Percentiles rank a stretch among this genome's conserved stretches.
Conservation (phyloP, 257 asterid species). For the Fraxinus quadrangulata region DNA sequence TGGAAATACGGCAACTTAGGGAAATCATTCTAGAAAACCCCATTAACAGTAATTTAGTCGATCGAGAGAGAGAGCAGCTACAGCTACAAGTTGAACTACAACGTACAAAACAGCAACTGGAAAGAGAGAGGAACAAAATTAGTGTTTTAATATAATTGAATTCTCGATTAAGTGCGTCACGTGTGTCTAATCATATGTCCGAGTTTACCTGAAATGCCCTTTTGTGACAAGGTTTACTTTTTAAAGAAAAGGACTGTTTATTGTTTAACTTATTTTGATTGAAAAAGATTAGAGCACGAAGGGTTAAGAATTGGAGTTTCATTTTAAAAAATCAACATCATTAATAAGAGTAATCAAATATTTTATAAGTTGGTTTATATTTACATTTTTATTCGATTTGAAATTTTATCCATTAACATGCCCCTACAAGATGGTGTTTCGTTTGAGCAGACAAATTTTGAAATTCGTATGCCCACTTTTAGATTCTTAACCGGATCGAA, state of each 20-base stretch:
- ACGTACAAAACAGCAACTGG: background rate
- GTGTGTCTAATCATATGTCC: background rate
- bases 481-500: no score
- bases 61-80: constrained; percentile 23
- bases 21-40: constrained; percentile 32
- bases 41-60: constrained; percentile 30
- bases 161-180: background rate
- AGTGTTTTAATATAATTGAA: background rate
- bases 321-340: no score
- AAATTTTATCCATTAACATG: no score
- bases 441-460: no score
- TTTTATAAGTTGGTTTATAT: no score
- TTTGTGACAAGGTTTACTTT: background rate
- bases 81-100: background rate
- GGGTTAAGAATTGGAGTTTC: no score
- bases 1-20: constrained; percentile 32
- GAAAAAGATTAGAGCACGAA: no score
- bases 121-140: constrained; percentile 22
- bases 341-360: no score
- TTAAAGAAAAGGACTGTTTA: background rate
- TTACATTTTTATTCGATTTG: no score
- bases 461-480: no score
- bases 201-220: background rate
- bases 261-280: no score
- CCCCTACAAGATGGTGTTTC: no score